Evolutionary conservation across 768 basidiomycete species (phyloP).

Genomic region (Boletus subparvulus): DNA sequence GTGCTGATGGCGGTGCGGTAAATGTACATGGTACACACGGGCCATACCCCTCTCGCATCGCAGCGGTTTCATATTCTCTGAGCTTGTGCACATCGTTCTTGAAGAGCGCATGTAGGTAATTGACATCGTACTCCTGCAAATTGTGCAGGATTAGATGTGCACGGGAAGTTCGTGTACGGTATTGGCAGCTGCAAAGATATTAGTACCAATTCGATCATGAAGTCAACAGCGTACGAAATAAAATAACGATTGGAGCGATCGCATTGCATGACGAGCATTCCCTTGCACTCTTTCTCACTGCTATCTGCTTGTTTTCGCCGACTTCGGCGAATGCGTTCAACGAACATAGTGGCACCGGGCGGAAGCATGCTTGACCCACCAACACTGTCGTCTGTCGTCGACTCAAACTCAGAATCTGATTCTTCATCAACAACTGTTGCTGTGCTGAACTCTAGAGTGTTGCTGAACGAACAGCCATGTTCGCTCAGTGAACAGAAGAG

Average conservation of each 20-base stretch:
- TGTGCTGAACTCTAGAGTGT: not conserved
- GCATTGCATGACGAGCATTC: not conserved
- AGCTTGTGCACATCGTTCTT: not conserved
- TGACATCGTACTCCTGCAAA: conserved; percentile 3
- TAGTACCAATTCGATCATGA: not conserved
- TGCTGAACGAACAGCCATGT: conserved; percentile 1
- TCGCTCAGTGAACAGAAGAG: conserved; percentile 2
- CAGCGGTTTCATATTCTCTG: not conserved
- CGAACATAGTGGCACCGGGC: not conserved
- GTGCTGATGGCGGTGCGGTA: not conserved
- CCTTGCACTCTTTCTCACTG: not conserved
- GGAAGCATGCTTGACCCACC: not conserved
- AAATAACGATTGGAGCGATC: not conserved
- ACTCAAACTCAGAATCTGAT: not conserved
- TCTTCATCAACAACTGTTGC: not conserved
- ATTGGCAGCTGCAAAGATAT: not conserved
- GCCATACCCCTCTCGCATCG: not conserved
- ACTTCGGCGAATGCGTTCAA: not conserved
- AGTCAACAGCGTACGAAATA: not conserved
- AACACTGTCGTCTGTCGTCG: not conserved
- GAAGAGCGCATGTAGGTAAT: not conserved
- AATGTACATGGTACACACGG: not conserved
- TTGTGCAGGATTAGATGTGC: conserved; percentile 1
- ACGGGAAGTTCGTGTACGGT: not conserved
- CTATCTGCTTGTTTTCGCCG: not conserved